These are phyloP conservation scores for Quercus agrifolia DNA, from an alignment of 306 rosid genomes.

Conservation along the genomic window DNA sequence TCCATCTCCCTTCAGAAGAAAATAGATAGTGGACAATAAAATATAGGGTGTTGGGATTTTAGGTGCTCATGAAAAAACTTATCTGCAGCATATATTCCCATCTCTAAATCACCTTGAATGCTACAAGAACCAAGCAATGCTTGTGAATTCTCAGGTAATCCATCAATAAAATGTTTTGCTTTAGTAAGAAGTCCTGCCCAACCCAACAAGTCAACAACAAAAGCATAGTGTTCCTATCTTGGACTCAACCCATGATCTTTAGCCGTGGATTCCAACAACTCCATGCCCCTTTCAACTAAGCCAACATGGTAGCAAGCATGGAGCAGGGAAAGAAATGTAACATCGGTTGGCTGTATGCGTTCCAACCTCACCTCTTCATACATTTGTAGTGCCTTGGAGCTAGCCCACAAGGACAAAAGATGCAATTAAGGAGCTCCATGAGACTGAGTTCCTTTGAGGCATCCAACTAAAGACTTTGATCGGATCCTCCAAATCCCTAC, in stretches of 20 bases:
- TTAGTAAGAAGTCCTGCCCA: constrained; percentile 74
- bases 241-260: constrained; percentile 63
- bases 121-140: constrained; percentile 90
- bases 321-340: constrained; percentile 79
- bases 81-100: constrained; percentile 76
- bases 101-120: constrained; percentile 63
- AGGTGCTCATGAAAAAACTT: constrained; percentile 55
- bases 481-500: constrained; percentile 66
- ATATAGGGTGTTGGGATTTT: constrained; percentile 60
- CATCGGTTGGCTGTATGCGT: constrained; percentile 50
- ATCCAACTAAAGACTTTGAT: constrained; percentile 48
- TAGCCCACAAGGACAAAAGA: constrained; percentile 86
- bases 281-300: constrained; percentile 73
- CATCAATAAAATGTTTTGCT: constrained; percentile 59
- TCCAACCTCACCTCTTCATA: constrained; percentile 59
- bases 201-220: constrained; percentile 89
- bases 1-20: constrained; percentile 82
- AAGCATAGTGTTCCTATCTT: constrained; percentile 69
- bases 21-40: constrained; percentile 84
- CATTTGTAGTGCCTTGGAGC: constrained; percentile 53
- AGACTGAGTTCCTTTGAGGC: constrained; percentile 55
- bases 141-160: constrained; percentile 69
- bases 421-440: constrained; percentile 91
- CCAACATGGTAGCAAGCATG: constrained; percentile 94
- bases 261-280: constrained; percentile 63